A percentile compares a stretch with the other conserved stretches of the same genome.
Evolutionary conservation across 2,329 filamentous ascomycete genomes (phyloP).

Genomic region (Paracamarosporium sp.): DNA sequence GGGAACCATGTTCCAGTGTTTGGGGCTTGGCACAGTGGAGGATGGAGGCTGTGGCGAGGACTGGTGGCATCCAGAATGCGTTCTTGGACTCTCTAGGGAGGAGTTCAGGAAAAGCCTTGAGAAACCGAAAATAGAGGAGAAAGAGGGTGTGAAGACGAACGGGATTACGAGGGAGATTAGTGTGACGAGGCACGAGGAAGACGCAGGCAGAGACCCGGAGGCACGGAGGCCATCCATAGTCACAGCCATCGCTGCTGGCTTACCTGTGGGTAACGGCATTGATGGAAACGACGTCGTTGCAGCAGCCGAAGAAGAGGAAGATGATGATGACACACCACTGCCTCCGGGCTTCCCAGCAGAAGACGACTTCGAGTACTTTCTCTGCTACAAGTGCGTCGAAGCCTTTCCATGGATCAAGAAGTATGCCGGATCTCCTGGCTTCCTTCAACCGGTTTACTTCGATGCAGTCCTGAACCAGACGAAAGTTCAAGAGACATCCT

Average conservation of each 20-base stretch:
- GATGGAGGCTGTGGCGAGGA: conserved; percentile 93
- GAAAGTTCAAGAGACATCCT: conserved; percentile 10
- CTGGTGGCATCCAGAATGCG: conserved; percentile 95
- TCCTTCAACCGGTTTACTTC: conserved; percentile 74
- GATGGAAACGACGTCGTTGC: conserved; percentile 45
- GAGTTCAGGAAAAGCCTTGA: conserved; percentile 65
- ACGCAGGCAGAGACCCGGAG: conserved; percentile 15
- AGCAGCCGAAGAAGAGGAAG: conserved; percentile 61
- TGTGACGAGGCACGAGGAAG: conserved; percentile 17
- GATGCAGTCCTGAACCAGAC: conserved; percentile 31
- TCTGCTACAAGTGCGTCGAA: conserved; percentile 94
- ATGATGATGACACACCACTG: conserved; percentile 66
- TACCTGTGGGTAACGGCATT: conserved; percentile 24
- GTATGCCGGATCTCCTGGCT: conserved; percentile 81
- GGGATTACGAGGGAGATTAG: conserved; percentile 23
- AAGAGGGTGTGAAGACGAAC: conserved; percentile 15
- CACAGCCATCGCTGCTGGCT: conserved; percentile 25
- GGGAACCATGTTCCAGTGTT: conserved; percentile 97
- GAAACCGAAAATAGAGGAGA: conserved; percentile 25
- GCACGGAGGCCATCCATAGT: conserved; percentile 18
- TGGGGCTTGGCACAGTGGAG: conserved; percentile 80
- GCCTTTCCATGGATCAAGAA: conserved; percentile 89
- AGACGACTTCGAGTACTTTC: conserved; percentile 85
- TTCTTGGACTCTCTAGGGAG: conserved; percentile 78
- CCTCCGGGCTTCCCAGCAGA: conserved; percentile 88